Evolutionary conservation across 2,329 filamentous ascomycete genomes (phyloP), one percentile per base, ranked within the genome.

Genomic region (Phoma sp.): DNA sequence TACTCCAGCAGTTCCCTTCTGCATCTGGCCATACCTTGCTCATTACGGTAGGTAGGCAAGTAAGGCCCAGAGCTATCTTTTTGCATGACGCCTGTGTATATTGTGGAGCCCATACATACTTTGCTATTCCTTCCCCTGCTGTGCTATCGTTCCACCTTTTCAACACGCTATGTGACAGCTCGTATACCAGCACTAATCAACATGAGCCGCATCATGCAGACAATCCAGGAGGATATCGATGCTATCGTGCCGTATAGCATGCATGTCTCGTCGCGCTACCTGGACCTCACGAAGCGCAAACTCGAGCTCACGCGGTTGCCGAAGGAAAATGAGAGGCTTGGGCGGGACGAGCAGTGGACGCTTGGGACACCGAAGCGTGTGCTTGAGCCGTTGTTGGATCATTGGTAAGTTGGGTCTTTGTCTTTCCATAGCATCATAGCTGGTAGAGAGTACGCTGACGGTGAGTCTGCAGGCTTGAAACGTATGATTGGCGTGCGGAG

Each of bases 211-310:
- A 47, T 11, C 5, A 46, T 56, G 47, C 36, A 43, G 33, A 45
- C 47, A 5, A 38, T 50, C 10, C 52, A 56, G 12, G 52, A 59
- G 9, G 59, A 62, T 14, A 42, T 47, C 17, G 63, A 65, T 17
- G 63, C 58, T 2, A 55, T 73, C 17, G 61, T 64, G 32, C 64
- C 69, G 20, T 73, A 73, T 40, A 65, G 53, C 40, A 73, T 74
- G 72, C 72, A 74, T 47, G 71, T 90, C 14, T 89, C 87, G 2
- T 83, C 81, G 48, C 85, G 83, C 64, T 90, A 90, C 69, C 79
- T 90, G 1, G 83, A 88, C 38, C 78, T 90, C 55, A 90, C 87
- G 5, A 82, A 78, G 66, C 83, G 85, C 69, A 91, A 90, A 71
- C 78, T 90, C 9, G 74, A 77, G 7, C 69, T 81, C 7, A 56